Base-by-base conservation (phyloP, 768 basidiomycete genomes). In the Suillus sp. region DNA sequence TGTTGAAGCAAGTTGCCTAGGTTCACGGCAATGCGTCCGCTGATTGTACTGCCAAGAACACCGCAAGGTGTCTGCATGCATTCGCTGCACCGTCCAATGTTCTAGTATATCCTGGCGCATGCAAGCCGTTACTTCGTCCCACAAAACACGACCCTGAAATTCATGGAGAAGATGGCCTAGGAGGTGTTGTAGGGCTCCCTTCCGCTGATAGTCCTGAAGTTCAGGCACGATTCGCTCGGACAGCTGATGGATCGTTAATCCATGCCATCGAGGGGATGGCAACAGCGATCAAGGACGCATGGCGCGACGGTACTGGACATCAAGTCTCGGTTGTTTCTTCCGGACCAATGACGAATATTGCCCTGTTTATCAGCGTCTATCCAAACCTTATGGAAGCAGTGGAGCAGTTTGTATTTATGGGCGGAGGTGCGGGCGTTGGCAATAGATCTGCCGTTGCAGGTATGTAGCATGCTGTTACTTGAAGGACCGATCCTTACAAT, bases 331-430 rank as follows among this genome's bases (percentile, higher is more conserved):
- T 96, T 3, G 83, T 93, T 1, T 92, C 93, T 1, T 87, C 83
- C 4, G 94, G 94, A 0, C 91, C 94, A 1, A 86, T 93, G 86
- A 95, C 95, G 22, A 96, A 95, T 66, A 81, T 91, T 40, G 89
- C 87, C 0, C 74, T 90, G 7, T 89, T 92, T 67, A 78, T 88
- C 20, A 78, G 79, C 62, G 83, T 82, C 1, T 84, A 86, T 78
- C 84, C 86, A 0, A 79, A 85, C 34, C 75, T 88, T 3, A 65
- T 84, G 22, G 77, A 78, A 3, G 82, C 76, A 13, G 74, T 87
- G 7, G 79, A 81, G 47, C 76, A 83, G 60, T 77, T 86, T 48
- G 82, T 86, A 16, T 82, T 93, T 69, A 96, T 96, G 94, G 94
- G 94, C 13, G 94, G 94, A n/a, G 93, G 87, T 2, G 87, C 93